These are phyloP conservation scores for Nidularia pulvinata DNA, from an alignment of 768 basidiomycete genomes.

Conservation along the genomic window DNA sequence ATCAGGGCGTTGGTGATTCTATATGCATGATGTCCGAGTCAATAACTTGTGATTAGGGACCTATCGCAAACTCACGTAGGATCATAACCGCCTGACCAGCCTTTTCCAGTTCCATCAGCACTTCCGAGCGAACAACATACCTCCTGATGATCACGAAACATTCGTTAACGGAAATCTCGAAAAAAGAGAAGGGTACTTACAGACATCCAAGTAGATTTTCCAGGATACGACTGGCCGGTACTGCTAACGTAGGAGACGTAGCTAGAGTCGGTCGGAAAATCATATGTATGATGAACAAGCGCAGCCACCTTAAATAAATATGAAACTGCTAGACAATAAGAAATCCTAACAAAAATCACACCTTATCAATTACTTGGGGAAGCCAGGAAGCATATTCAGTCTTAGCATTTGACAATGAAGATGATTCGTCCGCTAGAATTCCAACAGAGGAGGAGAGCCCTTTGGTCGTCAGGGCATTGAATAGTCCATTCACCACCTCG, in stretches of 20 bases:
- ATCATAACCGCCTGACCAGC: constrained; percentile 31
- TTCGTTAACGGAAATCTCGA: neutral
- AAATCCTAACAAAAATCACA: no score
- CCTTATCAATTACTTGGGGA: constrained; percentile 27
- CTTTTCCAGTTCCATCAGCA: constrained; percentile 27
- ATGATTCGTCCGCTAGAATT: constrained; percentile 41
- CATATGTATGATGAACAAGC: constrained; percentile 43
- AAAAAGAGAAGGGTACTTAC: constrained; percentile 11
- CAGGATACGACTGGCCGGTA: constrained; percentile 20
- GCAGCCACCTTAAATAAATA: constrained; percentile 34
- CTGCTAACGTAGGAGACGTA: constrained; percentile 25
- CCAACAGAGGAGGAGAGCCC: constrained; percentile 27
- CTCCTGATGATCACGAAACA: constrained; percentile 17
- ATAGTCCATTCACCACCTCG: constrained; percentile 35
- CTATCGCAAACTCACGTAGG: constrained; percentile 28
- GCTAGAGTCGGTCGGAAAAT: constrained; percentile 36
- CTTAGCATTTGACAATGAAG: constrained; percentile 21
- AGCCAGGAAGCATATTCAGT: constrained; percentile 31
- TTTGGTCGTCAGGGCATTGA: constrained; percentile 22
- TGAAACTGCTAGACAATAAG: no score
- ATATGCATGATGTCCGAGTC: no score
- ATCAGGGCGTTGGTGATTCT: constrained; percentile 36
- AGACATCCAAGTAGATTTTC: constrained; percentile 37
- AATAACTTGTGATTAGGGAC: no score
- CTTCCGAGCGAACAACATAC: constrained; percentile 33